These are phyloP conservation scores for Naegleria fowleri DNA, from an alignment of 208 protist genomes.

Conservation along the genomic window DNA sequence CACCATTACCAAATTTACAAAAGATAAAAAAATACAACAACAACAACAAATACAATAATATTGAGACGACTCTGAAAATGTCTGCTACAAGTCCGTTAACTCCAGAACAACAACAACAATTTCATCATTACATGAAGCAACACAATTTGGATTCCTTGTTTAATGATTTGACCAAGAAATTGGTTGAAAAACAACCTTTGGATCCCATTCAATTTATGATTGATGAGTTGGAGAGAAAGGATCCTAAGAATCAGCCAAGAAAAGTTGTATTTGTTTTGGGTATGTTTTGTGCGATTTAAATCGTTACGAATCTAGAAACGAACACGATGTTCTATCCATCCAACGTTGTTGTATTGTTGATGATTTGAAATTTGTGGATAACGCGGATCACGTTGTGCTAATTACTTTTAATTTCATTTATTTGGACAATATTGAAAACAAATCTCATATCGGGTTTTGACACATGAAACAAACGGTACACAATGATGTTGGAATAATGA, in stretches of 20 bases:
- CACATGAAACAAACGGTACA: too few relatives aligned
- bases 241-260: not conserved
- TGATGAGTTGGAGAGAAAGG: not conserved
- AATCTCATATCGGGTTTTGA: too few relatives aligned
- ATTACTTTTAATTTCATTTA: too few relatives aligned
- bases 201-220: not conserved
- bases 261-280: slow-evolving; percentile 19
- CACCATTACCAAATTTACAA: too few relatives aligned
- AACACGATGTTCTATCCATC: not conserved
- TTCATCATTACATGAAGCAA: slow-evolving; percentile 18
- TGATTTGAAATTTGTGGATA: too few relatives aligned
- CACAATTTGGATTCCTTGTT: slow-evolving; percentile 12
- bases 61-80: not conserved
- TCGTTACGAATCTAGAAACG: not conserved
- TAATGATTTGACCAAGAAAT: not conserved
- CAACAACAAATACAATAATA: too few relatives aligned
- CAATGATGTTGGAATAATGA: too few relatives aligned
- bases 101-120: not conserved
- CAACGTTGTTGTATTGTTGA: not conserved
- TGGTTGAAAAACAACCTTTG: not conserved
- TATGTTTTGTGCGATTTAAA: not conserved
- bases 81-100: not conserved
- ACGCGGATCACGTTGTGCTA: too few relatives aligned
- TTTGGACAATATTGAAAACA: too few relatives aligned
- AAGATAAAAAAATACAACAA: too few relatives aligned